These are phyloP conservation scores for Boletus huronensis DNA, from an alignment of 768 basidiomycete genomes.

Conservation along the genomic window DNA sequence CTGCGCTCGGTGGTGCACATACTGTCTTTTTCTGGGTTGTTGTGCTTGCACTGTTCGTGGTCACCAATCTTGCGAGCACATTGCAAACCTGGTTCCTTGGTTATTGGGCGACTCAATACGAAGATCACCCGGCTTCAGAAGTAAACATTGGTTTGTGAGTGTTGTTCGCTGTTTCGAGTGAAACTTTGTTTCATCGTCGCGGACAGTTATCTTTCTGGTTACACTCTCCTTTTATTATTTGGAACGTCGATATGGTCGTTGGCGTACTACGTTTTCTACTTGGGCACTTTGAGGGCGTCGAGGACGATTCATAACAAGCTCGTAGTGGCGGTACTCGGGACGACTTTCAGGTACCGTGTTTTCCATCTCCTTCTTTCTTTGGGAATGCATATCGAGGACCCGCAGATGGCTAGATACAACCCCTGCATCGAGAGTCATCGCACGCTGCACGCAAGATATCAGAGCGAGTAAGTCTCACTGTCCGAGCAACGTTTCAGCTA, in stretches of 20 bases:
- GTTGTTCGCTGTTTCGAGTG: neutral
- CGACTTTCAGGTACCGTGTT: neutral
- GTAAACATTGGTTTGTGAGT: neutral
- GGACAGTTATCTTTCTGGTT: neutral
- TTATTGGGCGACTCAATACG: constrained; percentile 2
- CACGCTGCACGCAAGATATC: constrained; percentile 4
- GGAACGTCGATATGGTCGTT: neutral
- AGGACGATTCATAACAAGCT: neutral
- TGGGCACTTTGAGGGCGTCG: neutral
- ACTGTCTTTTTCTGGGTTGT: neutral
- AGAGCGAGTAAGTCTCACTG: neutral
- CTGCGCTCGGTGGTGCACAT: neutral
- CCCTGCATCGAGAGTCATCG: neutral
- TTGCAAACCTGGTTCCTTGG: constrained; percentile 3
- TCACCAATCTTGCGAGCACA: neutral
- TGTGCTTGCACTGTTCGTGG: neutral
- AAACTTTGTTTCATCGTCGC: neutral
- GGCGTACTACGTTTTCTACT: neutral
- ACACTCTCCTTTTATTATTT: neutral
- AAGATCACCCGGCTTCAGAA: neutral
- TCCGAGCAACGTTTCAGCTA: neutral
- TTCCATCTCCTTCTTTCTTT: neutral
- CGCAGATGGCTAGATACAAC: neutral
- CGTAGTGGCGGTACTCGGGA: neutral
- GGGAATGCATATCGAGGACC: neutral